Base-by-base conservation (phyloP, 176 grass and related monocot genomes). In the Paspalum notatum region DNA sequence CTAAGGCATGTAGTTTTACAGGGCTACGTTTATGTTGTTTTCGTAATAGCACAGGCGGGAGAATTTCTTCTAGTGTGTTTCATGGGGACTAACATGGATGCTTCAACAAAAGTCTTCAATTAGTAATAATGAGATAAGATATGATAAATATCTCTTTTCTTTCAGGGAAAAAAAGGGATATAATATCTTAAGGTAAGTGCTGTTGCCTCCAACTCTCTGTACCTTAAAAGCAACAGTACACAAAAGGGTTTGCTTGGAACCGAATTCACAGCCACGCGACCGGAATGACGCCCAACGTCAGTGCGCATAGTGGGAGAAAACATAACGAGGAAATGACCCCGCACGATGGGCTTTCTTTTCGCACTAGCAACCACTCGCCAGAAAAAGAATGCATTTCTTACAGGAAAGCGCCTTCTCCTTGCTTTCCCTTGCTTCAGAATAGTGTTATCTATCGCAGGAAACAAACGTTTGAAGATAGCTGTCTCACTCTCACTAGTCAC, bases 401-500 rank as follows among this genome's bases (percentile, higher is more conserved):
- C 24, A 62, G 37, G 45, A 75, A 62, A 88, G 54, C 69, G 7
- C 65, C 22, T 63, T 62, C 10, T 62, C 62, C 71, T 44, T 44
- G 42, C 76, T 85, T 80, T 84, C 55, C 24, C 20, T 89, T 80
- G 82, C 76, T 85, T 85, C 74, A 84, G 53, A 64, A 63, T 80
- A 76, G 37, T 80, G 69, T 17, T 75, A 80, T 84, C 69, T 24
- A 38, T 80, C 77, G 26, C 18, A 55, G 39, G 79, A 55, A 83
- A 71, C 47, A 75, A 53, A 41, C 70, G 63, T 70, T 89, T 39
- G 44, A 89, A 70, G 87, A 71, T 81, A 62, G 76, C 25, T 76
- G 25, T 62, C 76, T 80, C 73, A 42, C 80, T 47, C 53, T 16
- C 60, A 65, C 54, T n/a, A n/a, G n/a, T 26, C 76, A 66, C 77